phyloP scores from a whole-genome alignment of 345 rosid species.

The Hibiscus mutabilis region DNA sequence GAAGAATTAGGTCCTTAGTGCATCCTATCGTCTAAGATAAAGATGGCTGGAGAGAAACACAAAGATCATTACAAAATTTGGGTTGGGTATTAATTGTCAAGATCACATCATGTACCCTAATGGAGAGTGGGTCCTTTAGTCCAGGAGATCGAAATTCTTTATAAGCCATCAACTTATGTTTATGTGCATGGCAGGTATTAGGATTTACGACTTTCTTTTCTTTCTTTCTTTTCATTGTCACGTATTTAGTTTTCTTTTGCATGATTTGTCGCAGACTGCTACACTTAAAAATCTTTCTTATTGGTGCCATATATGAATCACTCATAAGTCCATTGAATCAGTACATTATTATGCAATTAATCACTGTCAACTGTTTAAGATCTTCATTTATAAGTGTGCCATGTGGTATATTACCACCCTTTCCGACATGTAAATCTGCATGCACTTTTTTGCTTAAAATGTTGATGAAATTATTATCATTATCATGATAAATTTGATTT shows the following conservation, averaged over 20 bases:
- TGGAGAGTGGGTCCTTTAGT: slow-evolving; percentile 34
- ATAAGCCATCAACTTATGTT: slow-evolving; percentile 6
- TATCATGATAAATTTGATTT: neutral
- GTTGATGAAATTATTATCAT: neutral
- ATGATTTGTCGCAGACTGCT: slow-evolving; percentile 7
- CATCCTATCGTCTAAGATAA: slow-evolving; percentile 19
- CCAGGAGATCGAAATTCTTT: slow-evolving; percentile 13
- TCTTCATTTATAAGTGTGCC: slow-evolving; percentile 1
- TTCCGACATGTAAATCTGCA: slow-evolving; percentile 11
- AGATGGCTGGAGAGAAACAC: slow-evolving; percentile 42
- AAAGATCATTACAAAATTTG: slow-evolving; percentile 43
- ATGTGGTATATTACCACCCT: slow-evolving; percentile 6
- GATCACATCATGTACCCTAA: slow-evolving; percentile 37
- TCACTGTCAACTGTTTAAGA: neutral
- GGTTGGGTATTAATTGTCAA: slow-evolving; percentile 30
- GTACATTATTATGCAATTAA: neutral
- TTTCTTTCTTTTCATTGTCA: slow-evolving; percentile 4
- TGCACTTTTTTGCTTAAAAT: slow-evolving; percentile 18
- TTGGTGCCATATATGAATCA: neutral
- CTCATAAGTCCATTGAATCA: neutral
- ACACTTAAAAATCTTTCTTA: slow-evolving; percentile 2
- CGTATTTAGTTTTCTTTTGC: neutral
- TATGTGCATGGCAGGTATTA: slow-evolving; percentile 5
- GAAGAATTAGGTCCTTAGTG: slow-evolving; percentile 11
- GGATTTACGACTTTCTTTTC: neutral